phyloP scores from a whole-genome alignment of 345 rosid species.

The Ceriops decandra region DNA sequence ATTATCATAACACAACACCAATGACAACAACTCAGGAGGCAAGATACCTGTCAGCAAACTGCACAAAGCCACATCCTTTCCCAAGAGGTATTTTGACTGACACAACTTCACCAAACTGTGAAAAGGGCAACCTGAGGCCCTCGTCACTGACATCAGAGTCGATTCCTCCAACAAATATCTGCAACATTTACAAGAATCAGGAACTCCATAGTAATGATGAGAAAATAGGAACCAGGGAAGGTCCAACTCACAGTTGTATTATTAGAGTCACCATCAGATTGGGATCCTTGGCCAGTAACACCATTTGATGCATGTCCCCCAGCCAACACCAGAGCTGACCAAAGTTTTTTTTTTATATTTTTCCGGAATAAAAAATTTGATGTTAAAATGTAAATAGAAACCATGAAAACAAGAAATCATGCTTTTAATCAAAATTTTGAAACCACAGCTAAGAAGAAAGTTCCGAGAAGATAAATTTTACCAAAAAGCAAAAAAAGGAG shows the following conservation, averaged over 20 bases:
- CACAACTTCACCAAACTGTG: constrained; percentile 77
- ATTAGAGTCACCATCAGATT: constrained; percentile 60
- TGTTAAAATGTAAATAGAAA: constrained; percentile 16
- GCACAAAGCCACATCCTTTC: constrained; percentile 97
- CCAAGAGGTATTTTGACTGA: constrained; percentile 92
- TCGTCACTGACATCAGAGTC: constrained; percentile 81
- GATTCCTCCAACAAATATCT: constrained; percentile 96
- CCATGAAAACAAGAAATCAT: constrained; percentile 3
- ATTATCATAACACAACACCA: not conserved
- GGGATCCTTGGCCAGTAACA: constrained; percentile 51
- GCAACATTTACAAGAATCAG: constrained; percentile 23
- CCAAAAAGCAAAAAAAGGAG: not conserved
- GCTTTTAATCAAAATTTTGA: not conserved
- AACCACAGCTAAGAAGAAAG: not conserved
- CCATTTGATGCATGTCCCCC: constrained; percentile 82
- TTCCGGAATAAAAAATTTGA: constrained; percentile 12
- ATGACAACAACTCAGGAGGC: not conserved
- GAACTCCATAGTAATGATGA: constrained; percentile 7
- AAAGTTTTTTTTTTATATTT: not conserved
- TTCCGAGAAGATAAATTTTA: not conserved
- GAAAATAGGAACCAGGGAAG: constrained; percentile 10
- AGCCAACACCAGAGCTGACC: constrained; percentile 68
- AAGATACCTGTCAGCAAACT: constrained; percentile 62
- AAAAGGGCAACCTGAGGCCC: constrained; percentile 78
- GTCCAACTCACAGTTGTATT: constrained; percentile 78